phyloP scores from a whole-genome alignment of 768 basidiomycete genomes.

The Mycena belliarum region DNA sequence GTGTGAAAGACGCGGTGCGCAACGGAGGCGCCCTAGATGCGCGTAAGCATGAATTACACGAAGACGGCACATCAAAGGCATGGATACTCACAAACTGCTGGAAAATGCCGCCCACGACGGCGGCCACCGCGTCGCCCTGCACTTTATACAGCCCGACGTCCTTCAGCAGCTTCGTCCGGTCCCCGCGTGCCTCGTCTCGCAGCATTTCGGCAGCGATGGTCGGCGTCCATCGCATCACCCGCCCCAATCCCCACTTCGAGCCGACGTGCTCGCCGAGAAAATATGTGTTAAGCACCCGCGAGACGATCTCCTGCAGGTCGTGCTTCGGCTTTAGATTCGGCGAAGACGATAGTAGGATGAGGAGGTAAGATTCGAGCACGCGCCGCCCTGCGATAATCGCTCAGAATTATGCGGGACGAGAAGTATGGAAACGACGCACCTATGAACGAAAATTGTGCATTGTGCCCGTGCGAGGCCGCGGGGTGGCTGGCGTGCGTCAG shows the following conservation, averaged over 20 bases:
- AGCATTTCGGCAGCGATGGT: constrained; percentile 44
- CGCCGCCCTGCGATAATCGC: constrained; percentile 61
- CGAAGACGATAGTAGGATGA: constrained; percentile 67
- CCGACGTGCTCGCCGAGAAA: constrained; percentile 74
- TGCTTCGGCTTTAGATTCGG: constrained; percentile 46
- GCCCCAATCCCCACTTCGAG: constrained; percentile 71
- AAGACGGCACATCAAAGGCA: background rate
- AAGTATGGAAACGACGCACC: constrained; percentile 44
- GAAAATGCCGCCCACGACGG: constrained; percentile 73
- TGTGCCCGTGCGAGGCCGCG: constrained; percentile 67
- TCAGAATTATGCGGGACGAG: background rate
- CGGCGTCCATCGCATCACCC: constrained; percentile 75
- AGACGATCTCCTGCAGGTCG: constrained; percentile 59
- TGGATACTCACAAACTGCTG: constrained; percentile 70
- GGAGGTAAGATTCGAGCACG: constrained; percentile 72
- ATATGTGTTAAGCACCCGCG: constrained; percentile 67
- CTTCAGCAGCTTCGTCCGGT: constrained; percentile 39
- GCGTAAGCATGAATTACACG: too few relatives aligned
- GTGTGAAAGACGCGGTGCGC: constrained; percentile 55
- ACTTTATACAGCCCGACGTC: constrained; percentile 76
- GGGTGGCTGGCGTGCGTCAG: constrained; percentile 80
- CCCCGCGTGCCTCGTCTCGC: constrained; percentile 24
- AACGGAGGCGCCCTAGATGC: constrained; percentile 44
- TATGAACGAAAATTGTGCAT: constrained; percentile 69
- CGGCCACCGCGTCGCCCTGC: constrained; percentile 75